Evolutionary conservation across 352 stramenopile genomes (phyloP), one percentile per base, ranked within the genome.

Genomic region (Plasmopara muralis): DNA sequence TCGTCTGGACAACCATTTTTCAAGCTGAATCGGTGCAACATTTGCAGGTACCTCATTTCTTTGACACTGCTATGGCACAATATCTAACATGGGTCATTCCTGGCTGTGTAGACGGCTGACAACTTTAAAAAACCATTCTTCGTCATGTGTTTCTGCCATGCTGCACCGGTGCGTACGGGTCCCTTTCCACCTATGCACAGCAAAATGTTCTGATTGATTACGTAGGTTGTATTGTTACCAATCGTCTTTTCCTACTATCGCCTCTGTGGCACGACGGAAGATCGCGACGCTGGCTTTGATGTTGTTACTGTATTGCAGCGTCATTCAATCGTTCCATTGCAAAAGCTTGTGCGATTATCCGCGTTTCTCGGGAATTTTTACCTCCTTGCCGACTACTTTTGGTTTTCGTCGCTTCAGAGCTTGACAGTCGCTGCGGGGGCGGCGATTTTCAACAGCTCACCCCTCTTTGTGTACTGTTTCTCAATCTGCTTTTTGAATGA

Each of bases 381-480:
- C 48, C 50, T 66, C 13, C 16, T 66, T 9, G 48, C 59, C 2
- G 74, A 85, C 53, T 85, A 80, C 65, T 83, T 85, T 51, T 83
- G 72, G 74, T 85, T 73, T 54, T 62, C 68, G 0, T 61, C 74
- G 25, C 51, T 85, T 4, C 46, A 63, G 16, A 65, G 62, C 51
- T 53, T 83, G 50, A 83, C 60, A 37, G 72, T 83, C 9, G 63
- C 65, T 7, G 66, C 68, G 2, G 72, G 71, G 20, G 70, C 64
- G 0, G 70, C 72, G 9, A 79, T 85, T 50, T 83, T 78, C 70
- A 85, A 82, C 50, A 70, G 62, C 48, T 74, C 72, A 13, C 74
- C 74, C 29, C 59, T 85, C 9, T 83, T 85, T 49, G 74, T 85
- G 6, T 85, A 82, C 64, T 81, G 67, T 57, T 85, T 85, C 50